Conservation (phyloP, 352 stramenopile genomes). For the Phytopythium aichiense region DNA sequence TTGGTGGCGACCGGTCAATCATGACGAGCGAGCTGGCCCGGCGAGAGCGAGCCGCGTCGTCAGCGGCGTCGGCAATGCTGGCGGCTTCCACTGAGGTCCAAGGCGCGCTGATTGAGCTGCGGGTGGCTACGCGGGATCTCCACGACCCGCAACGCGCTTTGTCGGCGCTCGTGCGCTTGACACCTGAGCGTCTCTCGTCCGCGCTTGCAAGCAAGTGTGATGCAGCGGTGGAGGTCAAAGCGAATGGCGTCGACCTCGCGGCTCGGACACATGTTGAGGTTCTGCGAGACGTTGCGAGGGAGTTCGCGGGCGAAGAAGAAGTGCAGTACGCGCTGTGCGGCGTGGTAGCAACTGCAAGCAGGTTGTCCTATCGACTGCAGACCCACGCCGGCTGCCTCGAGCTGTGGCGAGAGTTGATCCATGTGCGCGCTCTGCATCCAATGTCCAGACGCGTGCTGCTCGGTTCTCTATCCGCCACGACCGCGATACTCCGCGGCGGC, state of each 20-base stretch:
- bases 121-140: constrained; percentile 3
- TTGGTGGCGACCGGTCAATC: neutral
- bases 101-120: constrained; percentile 20
- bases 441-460: constrained; percentile 31
- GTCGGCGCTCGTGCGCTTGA: constrained; percentile 2
- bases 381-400: constrained; percentile 23
- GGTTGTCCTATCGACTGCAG: constrained; percentile 32
- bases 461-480: constrained; percentile 23
- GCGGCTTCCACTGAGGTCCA: constrained; percentile 9
- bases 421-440: constrained; percentile 21
- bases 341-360: constrained; percentile 17
- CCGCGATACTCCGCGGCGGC: constrained; percentile 22
- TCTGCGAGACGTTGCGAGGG: constrained; percentile 13
- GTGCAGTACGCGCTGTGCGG: constrained; percentile 30
- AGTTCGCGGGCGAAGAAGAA: constrained; percentile 33
- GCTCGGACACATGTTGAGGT: constrained; percentile 12
- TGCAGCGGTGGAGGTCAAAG: neutral
- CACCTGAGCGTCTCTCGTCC: constrained; percentile 1
- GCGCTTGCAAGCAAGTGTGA: neutral
- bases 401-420: constrained; percentile 29
- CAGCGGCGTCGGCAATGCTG: constrained; percentile 12
- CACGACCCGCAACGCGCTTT: constrained; percentile 11
- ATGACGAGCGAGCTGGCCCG: neutral
- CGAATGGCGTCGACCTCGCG: constrained; percentile 6
- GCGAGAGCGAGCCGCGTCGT: neutral